Percentiles rank a stretch among this genome's conserved stretches.
Evolutionary conservation across 352 stramenopile species (phyloP).

Genomic region (Globisporangium camurandrum): DNA sequence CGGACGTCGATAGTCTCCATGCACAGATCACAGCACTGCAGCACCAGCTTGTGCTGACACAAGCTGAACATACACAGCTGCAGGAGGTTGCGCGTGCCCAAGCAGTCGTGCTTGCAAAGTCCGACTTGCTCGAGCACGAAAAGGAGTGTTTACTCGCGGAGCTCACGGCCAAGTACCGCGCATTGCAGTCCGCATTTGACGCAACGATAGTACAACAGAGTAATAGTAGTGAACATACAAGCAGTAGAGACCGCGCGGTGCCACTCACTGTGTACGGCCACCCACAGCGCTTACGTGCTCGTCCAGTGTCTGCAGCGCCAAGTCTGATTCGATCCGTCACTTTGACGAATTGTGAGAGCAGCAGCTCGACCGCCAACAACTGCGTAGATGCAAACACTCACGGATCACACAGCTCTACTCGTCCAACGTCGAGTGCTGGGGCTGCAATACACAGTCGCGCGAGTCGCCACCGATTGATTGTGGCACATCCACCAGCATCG

Average conservation of each 20-base stretch:
- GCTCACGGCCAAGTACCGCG: constrained; percentile 36
- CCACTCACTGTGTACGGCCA: constrained; percentile 50
- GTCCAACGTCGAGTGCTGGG: constrained; percentile 7
- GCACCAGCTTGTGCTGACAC: constrained; percentile 12
- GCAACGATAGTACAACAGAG: constrained; percentile 5
- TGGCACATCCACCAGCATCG: neutral
- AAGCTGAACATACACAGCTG: constrained; percentile 11
- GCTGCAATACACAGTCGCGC: constrained; percentile 1
- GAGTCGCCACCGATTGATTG: neutral
- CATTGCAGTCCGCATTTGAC: constrained; percentile 18
- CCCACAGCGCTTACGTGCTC: constrained; percentile 21
- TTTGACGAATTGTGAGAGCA: neutral
- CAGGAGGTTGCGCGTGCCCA: constrained; percentile 16
- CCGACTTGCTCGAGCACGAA: constrained; percentile 37
- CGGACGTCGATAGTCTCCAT: constrained; percentile 37
- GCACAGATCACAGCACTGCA: constrained; percentile 17
- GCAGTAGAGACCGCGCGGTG: constrained; percentile 1
- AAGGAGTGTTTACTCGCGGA: constrained; percentile 51
- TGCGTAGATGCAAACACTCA: neutral
- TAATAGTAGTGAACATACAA: constrained; percentile 3
- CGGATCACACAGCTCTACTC: neutral
- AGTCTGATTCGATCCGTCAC: constrained; percentile 7
- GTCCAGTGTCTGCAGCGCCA: constrained; percentile 19
- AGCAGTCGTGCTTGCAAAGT: constrained; percentile 25
- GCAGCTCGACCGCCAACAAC: constrained; percentile 1